Percentiles rank a stretch among this genome's conserved stretches.
Conservation (phyloP, 2,329 filamentous ascomycete genomes). For the Thelonectria olida region DNA sequence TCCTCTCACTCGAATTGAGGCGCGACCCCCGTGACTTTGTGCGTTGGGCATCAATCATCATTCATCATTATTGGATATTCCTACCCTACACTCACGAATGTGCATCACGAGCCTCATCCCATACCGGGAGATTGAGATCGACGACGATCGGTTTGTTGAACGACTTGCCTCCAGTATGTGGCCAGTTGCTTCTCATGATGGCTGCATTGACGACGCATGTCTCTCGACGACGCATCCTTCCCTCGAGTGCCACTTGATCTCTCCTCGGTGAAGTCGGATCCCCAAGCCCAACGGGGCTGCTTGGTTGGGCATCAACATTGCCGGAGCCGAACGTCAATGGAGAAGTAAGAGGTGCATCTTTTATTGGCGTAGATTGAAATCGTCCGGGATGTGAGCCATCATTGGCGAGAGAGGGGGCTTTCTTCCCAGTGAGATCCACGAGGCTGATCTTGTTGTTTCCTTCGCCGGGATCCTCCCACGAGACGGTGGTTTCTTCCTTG, state of each 20-base stretch:
- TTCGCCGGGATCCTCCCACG: slow-evolving; percentile 68
- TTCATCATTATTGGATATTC: background rate
- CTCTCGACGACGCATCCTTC: slow-evolving; percentile 63
- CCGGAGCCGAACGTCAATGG: slow-evolving; percentile 24
- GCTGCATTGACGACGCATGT: slow-evolving; percentile 85
- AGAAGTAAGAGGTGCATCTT: background rate
- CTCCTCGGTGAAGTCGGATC: slow-evolving; percentile 53
- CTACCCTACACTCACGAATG: slow-evolving; percentile 22
- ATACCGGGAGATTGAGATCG: slow-evolving; percentile 76
- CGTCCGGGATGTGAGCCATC: slow-evolving; percentile 49
- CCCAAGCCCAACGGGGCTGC: slow-evolving; percentile 46
- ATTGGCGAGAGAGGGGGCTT: slow-evolving; percentile 55
- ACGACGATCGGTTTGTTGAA: slow-evolving; percentile 87
- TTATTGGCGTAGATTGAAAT: slow-evolving; percentile 1
- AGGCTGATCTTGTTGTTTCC: slow-evolving; percentile 67
- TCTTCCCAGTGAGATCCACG: slow-evolving; percentile 65
- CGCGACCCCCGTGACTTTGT: slow-evolving; percentile 12
- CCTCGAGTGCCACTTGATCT: slow-evolving; percentile 52
- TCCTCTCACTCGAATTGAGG: slow-evolving; percentile 22
- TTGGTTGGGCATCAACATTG: slow-evolving; percentile 32
- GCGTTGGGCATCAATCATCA: slow-evolving; percentile 38
- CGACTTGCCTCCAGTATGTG: slow-evolving; percentile 67
- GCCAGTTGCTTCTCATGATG: slow-evolving; percentile 74
- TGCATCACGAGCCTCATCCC: slow-evolving; percentile 26
- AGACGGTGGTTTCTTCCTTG: slow-evolving; percentile 53